Base-by-base conservation (phyloP, 2,329 filamentous ascomycete species). In the Magnaporthiopsis rhizophila region DNA sequence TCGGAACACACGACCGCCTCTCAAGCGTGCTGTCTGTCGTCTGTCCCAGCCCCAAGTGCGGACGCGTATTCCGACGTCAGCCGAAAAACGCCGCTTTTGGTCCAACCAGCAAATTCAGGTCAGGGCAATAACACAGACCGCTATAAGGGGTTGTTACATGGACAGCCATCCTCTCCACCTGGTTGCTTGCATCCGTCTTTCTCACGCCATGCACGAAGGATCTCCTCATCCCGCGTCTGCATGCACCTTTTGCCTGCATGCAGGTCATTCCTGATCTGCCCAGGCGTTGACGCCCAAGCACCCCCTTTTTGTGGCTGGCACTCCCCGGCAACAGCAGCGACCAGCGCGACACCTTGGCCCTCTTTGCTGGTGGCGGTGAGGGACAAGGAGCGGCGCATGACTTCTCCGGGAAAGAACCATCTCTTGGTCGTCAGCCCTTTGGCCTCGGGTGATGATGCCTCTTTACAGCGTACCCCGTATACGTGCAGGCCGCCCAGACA, bases 241-340 rank as follows among this genome's bases (percentile, higher is more conserved):
- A 58, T 58, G 24, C 57, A 28, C 57, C 57, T 18, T 18, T 58
- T 28, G 57, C 57, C 30, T 18, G 57, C 57, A 58, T 58, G 57
- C 45, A 53, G 18, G 45, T 53, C 45, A 53, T 28, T 28, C 57
- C 57, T 15, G 30, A 58, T 28, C 12, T 12, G 57, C 57, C 24
- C 26, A 28, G 56, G 24, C 57, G 57, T 58, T 58, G 57, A 58
- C 18, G 57, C 57, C 57, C 57, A 58, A 58, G 57, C 57, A 9
- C 57, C 24, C 57, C 57, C 26, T 58, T 58, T 58, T 32, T 58
- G 26, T 58, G 24, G 26, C 24, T 58, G 57, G 26, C 18, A 28
- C 9, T 12, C 26, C 26, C 57, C 24, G 30, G 57, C 30, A 18
- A 21, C n/a, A 36, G 34, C 34, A 36, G 34, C 34, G 3, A 45